Evolutionary conservation across 2,329 filamentous ascomycete species (phyloP).

Genomic region (Talaromyces sp.): DNA sequence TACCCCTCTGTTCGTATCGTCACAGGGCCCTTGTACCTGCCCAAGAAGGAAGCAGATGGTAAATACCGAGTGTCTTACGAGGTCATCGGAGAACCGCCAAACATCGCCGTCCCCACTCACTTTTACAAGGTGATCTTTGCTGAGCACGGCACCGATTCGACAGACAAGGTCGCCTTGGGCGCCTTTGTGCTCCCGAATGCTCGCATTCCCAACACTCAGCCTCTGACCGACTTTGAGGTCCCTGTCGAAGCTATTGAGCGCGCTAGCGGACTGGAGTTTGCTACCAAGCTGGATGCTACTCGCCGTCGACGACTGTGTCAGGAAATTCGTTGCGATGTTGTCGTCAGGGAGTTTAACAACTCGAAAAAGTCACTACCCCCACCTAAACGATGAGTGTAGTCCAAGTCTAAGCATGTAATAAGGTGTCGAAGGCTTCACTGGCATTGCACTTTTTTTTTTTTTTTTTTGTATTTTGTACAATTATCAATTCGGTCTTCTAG

Average conservation of each 20-base stretch:
- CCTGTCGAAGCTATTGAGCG: slow-evolving; percentile 89
- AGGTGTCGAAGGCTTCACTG: background rate
- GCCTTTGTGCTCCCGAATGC: slow-evolving; percentile 96
- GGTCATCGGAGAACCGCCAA: slow-evolving; percentile 88
- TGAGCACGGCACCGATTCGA: slow-evolving; percentile 65
- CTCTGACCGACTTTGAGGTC: slow-evolving; percentile 87
- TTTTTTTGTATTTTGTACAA: background rate
- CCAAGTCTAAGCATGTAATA: background rate
- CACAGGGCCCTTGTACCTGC: slow-evolving; percentile 90
- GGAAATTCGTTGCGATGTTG: slow-evolving; percentile 76
- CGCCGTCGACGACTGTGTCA: slow-evolving; percentile 76
- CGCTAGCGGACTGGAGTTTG: slow-evolving; percentile 89
- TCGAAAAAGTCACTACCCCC: slow-evolving; percentile 43
- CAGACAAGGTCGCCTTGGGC: slow-evolving; percentile 76
- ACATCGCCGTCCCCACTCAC: slow-evolving; percentile 93
- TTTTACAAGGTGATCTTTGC: slow-evolving; percentile 99
- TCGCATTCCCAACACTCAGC: slow-evolving; percentile 79
- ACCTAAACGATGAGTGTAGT: slow-evolving; percentile 6
- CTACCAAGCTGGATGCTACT: slow-evolving; percentile 66
- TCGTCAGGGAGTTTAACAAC: slow-evolving; percentile 73
- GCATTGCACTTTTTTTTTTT: background rate
- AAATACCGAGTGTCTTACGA: slow-evolving; percentile 97
- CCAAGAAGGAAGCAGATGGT: slow-evolving; percentile 77
- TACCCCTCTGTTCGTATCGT: slow-evolving; percentile 90
- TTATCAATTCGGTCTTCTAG: background rate